These are phyloP conservation scores for Phytophthora tentaculata DNA, from an alignment of 352 stramenopile species.

Conservation along the genomic window DNA sequence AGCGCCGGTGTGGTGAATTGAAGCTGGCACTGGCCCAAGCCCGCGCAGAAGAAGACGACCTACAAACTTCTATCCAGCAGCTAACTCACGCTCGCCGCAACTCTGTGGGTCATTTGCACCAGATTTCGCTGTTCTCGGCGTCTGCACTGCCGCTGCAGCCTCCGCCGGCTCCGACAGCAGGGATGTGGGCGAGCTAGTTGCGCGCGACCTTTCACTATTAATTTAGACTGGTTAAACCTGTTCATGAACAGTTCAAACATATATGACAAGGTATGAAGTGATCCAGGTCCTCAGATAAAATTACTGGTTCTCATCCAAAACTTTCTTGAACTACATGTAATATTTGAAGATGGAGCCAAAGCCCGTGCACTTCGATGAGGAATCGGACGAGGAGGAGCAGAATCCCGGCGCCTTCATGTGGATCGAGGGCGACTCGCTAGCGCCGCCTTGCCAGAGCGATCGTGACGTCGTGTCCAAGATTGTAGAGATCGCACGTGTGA, in stretches of 20 bases:
- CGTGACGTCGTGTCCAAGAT: constrained; percentile 64
- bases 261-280: too few relatives aligned
- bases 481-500: constrained; percentile 52
- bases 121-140: constrained; percentile 63
- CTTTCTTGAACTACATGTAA: too few relatives aligned
- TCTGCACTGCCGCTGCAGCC: constrained; percentile 32
- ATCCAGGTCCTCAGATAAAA: too few relatives aligned
- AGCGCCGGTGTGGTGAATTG: constrained; percentile 61
- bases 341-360: constrained; percentile 25
- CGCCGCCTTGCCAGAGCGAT: constrained; percentile 66
- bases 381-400: constrained; percentile 47
- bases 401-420: constrained; percentile 63
- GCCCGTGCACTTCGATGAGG: constrained; percentile 39
- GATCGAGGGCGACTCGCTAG: constrained; percentile 67
- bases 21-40: constrained; percentile 75
- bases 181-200: constrained; percentile 18
- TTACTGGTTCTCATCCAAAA: too few relatives aligned
- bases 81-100: constrained; percentile 47
- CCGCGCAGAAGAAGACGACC: constrained; percentile 67
- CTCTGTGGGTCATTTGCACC: constrained; percentile 61
- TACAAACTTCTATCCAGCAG: constrained; percentile 62
- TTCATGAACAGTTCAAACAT: too few relatives aligned
- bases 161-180: constrained; percentile 26
- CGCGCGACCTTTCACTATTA: constrained; percentile 21
- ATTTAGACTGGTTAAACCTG: constrained; percentile 19